Evolutionary conservation across 257 asterid species (phyloP).

Genomic region (Solanum chmielewskii): DNA sequence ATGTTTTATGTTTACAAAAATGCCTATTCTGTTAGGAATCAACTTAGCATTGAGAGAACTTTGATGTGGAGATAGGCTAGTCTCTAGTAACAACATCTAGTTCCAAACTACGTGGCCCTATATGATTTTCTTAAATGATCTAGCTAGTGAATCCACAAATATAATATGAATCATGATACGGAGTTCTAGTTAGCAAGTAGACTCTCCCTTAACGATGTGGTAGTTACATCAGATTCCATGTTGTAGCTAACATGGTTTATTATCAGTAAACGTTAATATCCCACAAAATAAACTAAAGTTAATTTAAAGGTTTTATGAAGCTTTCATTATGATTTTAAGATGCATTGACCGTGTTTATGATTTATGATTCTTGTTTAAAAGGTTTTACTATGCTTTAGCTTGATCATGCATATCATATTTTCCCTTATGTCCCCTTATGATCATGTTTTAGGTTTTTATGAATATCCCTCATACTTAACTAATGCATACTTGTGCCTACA

Average conservation of each 20-base stretch:
- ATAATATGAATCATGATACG: not conserved
- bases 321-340: not conserved
- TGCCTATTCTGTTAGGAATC: not conserved
- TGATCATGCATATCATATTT: not conserved
- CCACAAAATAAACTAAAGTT: no score
- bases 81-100: not conserved
- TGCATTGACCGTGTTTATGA: not conserved
- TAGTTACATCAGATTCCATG: not conserved
- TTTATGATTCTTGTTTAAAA: not conserved
- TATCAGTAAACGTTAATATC: no score
- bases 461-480: not conserved
- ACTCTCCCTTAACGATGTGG: not conserved
- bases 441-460: not conserved
- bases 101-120: not conserved
- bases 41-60: not conserved
- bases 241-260: not conserved
- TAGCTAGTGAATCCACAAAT: not conserved
- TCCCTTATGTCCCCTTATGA: not conserved
- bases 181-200: not conserved
- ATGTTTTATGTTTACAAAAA: not conserved
- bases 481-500: not conserved
- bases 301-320: not conserved
- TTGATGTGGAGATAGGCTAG: not conserved
- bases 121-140: no score
- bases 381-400: not conserved